Percentiles rank a stretch among this genome's conserved stretches.
Evolutionary conservation across 2,329 filamentous ascomycete species (phyloP).

Genomic region (Niveomyces coronatus): DNA sequence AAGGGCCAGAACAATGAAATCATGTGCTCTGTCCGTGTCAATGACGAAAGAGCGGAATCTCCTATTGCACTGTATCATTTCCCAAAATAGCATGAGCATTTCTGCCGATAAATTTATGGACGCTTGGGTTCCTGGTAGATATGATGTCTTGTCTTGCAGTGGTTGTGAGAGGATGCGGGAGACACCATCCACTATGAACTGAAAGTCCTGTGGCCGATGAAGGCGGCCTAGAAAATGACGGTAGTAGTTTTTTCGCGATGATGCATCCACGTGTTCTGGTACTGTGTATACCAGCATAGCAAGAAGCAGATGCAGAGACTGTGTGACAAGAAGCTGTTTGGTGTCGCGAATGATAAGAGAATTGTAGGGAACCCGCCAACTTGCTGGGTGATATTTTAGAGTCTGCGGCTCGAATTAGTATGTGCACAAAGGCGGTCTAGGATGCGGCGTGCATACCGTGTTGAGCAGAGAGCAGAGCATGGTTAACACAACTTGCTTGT

Average conservation of each 20-base stretch:
- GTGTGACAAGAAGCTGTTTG: slow-evolving; percentile 82
- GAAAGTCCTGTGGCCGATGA: slow-evolving; percentile 91
- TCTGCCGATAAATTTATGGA: slow-evolving; percentile 83
- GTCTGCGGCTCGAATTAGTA: too few relatives aligned
- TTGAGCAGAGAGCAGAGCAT: slow-evolving; percentile 88
- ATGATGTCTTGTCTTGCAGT: slow-evolving; percentile 77
- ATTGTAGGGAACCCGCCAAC: slow-evolving; percentile 90
- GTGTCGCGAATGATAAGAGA: slow-evolving; percentile 85
- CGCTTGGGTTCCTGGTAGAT: slow-evolving; percentile 75
- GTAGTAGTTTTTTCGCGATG: slow-evolving; percentile 78
- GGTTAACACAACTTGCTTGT: slow-evolving; percentile 86
- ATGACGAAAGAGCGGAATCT: slow-evolving; percentile 94
- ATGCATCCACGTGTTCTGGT: slow-evolving; percentile 58
- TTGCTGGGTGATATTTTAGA: slow-evolving; percentile 89
- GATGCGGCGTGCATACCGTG: slow-evolving; percentile 49
- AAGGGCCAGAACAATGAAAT: slow-evolving; percentile 81
- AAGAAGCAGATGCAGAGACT: slow-evolving; percentile 84
- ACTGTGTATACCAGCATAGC: slow-evolving; percentile 79
- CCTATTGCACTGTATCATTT: slow-evolving; percentile 94
- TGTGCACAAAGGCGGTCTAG: neutral
- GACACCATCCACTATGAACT: slow-evolving; percentile 94
- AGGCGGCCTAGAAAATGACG: slow-evolving; percentile 84
- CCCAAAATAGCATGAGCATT: slow-evolving; percentile 96
- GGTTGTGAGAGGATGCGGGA: slow-evolving; percentile 86
- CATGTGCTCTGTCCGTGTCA: slow-evolving; percentile 84